phyloP scores from a whole-genome alignment of 2,329 filamentous ascomycete genomes.

The Falciphora oryzae region DNA sequence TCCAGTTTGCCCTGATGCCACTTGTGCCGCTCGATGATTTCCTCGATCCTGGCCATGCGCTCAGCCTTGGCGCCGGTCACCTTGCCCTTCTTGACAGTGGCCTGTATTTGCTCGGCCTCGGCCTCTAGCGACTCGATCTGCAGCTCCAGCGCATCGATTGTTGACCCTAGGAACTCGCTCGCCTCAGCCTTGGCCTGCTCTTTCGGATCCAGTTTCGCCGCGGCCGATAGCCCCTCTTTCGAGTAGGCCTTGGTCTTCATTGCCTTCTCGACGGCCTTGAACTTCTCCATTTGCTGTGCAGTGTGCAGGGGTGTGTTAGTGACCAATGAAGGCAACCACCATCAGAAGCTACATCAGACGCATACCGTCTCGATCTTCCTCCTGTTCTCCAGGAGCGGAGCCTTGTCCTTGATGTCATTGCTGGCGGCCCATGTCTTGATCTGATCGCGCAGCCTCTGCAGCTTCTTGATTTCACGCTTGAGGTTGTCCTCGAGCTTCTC shows the following conservation, averaged over 20 bases:
- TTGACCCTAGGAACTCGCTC: conserved; percentile 75
- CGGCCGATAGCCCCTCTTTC: conserved; percentile 90
- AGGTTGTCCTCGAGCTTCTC: conserved; percentile 97
- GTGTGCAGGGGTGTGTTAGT: neutral
- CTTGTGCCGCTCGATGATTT: conserved; percentile 84
- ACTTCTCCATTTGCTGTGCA: conserved; percentile 90
- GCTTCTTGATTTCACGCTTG: conserved; percentile 99
- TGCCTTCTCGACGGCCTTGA: conserved; percentile 99
- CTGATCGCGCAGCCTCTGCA: conserved; percentile 93
- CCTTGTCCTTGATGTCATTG: conserved; percentile 99
- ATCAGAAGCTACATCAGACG: conserved; percentile 18
- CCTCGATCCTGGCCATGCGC: conserved; percentile 79
- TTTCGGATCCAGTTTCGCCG: conserved; percentile 91
- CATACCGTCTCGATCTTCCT: conserved; percentile 95
- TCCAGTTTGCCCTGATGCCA: conserved; percentile 95
- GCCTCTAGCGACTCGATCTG: conserved; percentile 92
- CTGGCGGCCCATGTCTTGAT: conserved; percentile 99
- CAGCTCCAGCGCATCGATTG: conserved; percentile 88
- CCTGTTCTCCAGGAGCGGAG: conserved; percentile 85
- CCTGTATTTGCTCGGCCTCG: conserved; percentile 79
- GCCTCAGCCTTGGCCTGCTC: conserved; percentile 91
- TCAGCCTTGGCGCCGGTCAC: conserved; percentile 78
- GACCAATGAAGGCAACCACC: conserved; percentile 22
- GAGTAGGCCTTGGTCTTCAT: conserved; percentile 99
- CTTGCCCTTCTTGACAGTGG: conserved; percentile 92